Evolutionary conservation across 2,329 filamentous ascomycete species (phyloP).

Genomic region (Colletotrichum kahawae): DNA sequence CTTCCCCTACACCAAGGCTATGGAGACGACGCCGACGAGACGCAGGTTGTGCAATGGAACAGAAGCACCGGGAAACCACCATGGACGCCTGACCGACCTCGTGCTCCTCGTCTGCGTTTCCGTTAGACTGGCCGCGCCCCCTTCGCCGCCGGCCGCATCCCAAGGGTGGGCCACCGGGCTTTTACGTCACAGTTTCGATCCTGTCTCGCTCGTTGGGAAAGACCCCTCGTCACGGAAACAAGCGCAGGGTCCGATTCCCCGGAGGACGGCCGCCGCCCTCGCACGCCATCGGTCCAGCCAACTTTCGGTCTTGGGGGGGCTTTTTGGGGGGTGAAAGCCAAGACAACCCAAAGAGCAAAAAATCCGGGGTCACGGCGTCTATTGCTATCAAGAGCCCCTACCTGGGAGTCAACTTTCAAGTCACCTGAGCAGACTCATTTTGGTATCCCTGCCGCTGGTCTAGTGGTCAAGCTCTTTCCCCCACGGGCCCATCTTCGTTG

Average conservation of each 20-base stretch:
- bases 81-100: neutral
- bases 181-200: slow-evolving; percentile 18
- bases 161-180: neutral
- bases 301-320: neutral
- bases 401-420: slow-evolving; percentile 12
- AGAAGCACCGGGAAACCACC: neutral
- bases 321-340: neutral
- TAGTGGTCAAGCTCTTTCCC: neutral
- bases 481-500: slow-evolving; percentile 15
- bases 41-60: neutral
- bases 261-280: neutral
- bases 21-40: neutral
- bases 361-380: slow-evolving; percentile 11
- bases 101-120: neutral
- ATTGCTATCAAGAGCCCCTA: neutral
- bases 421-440: slow-evolving; percentile 18
- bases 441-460: slow-evolving; percentile 1
- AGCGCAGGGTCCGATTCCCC: neutral
- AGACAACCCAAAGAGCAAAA: neutral
- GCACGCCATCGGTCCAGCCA: slow-evolving; percentile 16
- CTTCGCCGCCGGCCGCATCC: slow-evolving; percentile 11
- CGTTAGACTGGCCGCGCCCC: neutral
- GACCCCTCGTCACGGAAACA: neutral
- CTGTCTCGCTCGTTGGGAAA: neutral
- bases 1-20: neutral